Conservation (phyloP, 257 asterid species). For the Rhazya stricta region DNA sequence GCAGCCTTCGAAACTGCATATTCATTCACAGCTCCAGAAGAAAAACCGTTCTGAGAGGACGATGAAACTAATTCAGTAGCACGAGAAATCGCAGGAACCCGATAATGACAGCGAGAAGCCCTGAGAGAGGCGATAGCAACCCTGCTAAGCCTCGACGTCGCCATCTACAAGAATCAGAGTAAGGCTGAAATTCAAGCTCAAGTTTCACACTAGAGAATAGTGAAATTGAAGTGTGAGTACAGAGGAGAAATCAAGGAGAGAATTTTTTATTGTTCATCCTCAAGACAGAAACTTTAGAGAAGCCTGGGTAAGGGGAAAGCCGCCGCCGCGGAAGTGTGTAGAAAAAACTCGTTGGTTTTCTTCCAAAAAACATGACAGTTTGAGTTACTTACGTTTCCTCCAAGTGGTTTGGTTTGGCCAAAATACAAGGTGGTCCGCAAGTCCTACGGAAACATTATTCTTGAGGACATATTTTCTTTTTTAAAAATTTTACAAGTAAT, state of each 20-base stretch:
- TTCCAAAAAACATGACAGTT: too few relatives aligned
- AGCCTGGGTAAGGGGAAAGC: slow-evolving; percentile 1
- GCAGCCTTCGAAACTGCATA: slow-evolving; percentile 18
- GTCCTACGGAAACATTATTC: too few relatives aligned
- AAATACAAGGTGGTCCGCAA: too few relatives aligned
- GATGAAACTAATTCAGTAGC: slow-evolving; percentile 21
- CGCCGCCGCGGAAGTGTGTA: background rate
- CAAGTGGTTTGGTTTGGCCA: too few relatives aligned
- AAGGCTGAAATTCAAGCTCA: background rate
- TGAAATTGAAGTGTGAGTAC: background rate
- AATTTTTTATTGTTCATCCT: background rate
- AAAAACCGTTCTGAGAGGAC: slow-evolving; percentile 11
- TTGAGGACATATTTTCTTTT: too few relatives aligned
- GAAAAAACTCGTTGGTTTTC: background rate
- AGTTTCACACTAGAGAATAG: background rate
- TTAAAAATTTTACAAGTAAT: too few relatives aligned
- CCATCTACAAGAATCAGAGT: background rate
- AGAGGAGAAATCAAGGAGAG: background rate
- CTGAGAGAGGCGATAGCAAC: slow-evolving; percentile 40
- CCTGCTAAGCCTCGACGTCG: slow-evolving; percentile 20
- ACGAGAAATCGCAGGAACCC: slow-evolving; percentile 19
- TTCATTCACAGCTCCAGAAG: slow-evolving; percentile 5
- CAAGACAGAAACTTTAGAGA: background rate
- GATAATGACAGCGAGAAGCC: slow-evolving; percentile 27
- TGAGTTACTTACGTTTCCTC: too few relatives aligned